Evolutionary conservation across 768 basidiomycete genomes (phyloP).

Genomic region (Tricholoma flavovirens): DNA sequence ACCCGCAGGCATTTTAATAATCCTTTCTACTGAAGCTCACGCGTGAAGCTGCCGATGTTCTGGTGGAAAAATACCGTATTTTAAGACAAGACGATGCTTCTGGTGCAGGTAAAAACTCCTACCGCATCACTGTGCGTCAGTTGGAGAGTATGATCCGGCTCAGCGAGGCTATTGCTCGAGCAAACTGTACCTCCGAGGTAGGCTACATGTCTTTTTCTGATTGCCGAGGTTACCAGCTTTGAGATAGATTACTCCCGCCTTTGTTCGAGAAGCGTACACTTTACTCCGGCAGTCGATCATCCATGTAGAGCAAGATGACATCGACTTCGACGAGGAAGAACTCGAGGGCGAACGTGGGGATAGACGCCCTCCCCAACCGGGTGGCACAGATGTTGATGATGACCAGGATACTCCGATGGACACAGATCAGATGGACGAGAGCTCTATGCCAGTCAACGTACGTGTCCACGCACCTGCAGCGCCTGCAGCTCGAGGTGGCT

Average conservation of each 20-base stretch:
- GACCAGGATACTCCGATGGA: constrained; percentile 60
- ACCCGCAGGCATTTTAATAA: background rate
- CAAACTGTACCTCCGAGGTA: constrained; percentile 93
- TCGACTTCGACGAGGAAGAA: constrained; percentile 95
- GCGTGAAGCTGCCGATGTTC: constrained; percentile 83
- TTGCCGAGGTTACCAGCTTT: background rate
- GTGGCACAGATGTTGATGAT: constrained; percentile 28
- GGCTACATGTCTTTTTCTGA: constrained; percentile 12
- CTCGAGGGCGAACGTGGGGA: constrained; percentile 48
- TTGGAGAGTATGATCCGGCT: constrained; percentile 98
- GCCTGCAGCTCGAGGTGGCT: constrained; percentile 21
- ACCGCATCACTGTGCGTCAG: constrained; percentile 96
- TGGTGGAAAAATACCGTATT: constrained; percentile 93
- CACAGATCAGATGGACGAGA: constrained; percentile 46
- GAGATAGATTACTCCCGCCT: constrained; percentile 79
- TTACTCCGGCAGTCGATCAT: constrained; percentile 96
- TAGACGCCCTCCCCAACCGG: constrained; percentile 26
- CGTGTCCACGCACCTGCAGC: constrained; percentile 27
- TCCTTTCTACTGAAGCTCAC: constrained; percentile 58
- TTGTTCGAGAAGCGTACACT: constrained; percentile 93
- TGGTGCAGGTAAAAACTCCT: constrained; percentile 85
- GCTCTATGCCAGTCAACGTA: constrained; percentile 33
- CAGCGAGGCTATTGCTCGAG: constrained; percentile 94
- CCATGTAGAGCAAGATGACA: constrained; percentile 98
- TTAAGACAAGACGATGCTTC: constrained; percentile 89